phyloP scores from a whole-genome alignment of 306 rosid species.

The Corylus americana region DNA sequence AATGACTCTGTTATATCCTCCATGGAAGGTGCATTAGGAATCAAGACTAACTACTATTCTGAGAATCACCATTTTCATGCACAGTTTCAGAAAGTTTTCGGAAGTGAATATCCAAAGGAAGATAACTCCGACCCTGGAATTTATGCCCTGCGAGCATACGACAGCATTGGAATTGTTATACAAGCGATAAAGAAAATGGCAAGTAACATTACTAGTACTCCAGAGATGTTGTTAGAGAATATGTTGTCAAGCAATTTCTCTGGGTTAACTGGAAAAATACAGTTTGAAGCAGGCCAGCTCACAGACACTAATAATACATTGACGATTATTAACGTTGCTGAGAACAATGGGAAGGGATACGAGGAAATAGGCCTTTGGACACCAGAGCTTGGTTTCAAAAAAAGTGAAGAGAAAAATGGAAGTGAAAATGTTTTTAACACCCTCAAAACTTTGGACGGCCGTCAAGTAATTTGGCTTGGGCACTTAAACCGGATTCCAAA shows the following conservation, averaged over 20 bases:
- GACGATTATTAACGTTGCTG: conserved; percentile 52
- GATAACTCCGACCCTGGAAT: conserved; percentile 50
- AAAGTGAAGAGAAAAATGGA: conserved; percentile 10
- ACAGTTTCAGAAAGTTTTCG: conserved; percentile 36
- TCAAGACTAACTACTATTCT: conserved; percentile 46
- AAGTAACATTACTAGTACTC: neutral
- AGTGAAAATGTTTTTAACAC: neutral
- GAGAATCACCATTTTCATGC: conserved; percentile 30
- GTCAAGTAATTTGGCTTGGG: conserved; percentile 63
- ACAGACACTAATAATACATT: conserved; percentile 25
- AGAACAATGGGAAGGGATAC: conserved; percentile 26
- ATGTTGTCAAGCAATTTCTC: conserved; percentile 34
- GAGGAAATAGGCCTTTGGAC: conserved; percentile 63
- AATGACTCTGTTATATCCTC: conserved; percentile 46
- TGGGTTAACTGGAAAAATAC: conserved; percentile 67
- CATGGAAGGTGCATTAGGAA: conserved; percentile 71
- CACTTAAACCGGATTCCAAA: conserved; percentile 36
- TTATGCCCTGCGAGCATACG: conserved; percentile 62
- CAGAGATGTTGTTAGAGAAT: conserved; percentile 6
- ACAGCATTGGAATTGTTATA: conserved; percentile 47
- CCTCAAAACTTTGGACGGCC: conserved; percentile 18
- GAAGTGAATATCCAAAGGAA: conserved; percentile 36
- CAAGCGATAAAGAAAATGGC: conserved; percentile 40
- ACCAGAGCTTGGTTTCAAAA: conserved; percentile 39
- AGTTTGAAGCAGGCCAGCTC: conserved; percentile 43